Evolutionary conservation across 192 early-diverging fungal genomes (phyloP).

Genomic region (Coemansia sp.): DNA sequence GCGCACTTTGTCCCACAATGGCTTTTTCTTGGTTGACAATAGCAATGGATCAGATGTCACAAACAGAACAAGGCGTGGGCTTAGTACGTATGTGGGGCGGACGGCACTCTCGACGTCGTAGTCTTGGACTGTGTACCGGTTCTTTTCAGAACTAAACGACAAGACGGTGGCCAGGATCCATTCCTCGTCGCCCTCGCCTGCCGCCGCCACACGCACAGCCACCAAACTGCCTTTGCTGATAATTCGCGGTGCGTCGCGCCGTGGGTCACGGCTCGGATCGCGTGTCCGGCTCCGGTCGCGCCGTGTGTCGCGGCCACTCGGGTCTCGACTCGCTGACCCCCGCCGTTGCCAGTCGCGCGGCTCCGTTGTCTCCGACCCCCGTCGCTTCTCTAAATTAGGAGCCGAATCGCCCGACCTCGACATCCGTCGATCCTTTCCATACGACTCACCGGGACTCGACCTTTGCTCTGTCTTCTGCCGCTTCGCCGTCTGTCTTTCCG

Average conservation of each 20-base stretch:
- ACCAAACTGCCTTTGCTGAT: constrained; percentile 39
- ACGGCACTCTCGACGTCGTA: constrained; percentile 41
- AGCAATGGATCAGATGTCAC: constrained; percentile 11
- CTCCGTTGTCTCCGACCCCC: not conserved
- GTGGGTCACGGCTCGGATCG: not conserved
- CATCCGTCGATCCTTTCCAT: not conserved
- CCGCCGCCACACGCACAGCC: constrained; percentile 32
- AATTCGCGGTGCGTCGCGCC: constrained; percentile 2
- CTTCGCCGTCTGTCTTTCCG: not conserved
- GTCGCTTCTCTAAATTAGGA: not conserved
- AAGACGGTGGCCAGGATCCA: constrained; percentile 49
- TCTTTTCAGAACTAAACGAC: constrained; percentile 37
- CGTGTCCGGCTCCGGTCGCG: not conserved
- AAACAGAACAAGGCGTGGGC: constrained; percentile 35
- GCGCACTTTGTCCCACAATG: constrained; percentile 33
- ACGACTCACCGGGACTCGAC: not conserved
- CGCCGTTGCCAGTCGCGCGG: not conserved
- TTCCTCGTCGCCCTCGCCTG: constrained; percentile 21
- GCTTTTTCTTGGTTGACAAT: constrained; percentile 9
- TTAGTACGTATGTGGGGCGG: constrained; percentile 36
- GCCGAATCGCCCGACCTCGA: not conserved
- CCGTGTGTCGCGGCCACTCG: not conserved
- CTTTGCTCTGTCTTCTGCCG: not conserved
- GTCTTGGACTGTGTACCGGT: constrained; percentile 49
- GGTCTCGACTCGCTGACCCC: not conserved